Evolutionary conservation across 306 rosid genomes (phyloP), one percentile per base, ranked within the genome.

Genomic region (Pueraria montana): DNA sequence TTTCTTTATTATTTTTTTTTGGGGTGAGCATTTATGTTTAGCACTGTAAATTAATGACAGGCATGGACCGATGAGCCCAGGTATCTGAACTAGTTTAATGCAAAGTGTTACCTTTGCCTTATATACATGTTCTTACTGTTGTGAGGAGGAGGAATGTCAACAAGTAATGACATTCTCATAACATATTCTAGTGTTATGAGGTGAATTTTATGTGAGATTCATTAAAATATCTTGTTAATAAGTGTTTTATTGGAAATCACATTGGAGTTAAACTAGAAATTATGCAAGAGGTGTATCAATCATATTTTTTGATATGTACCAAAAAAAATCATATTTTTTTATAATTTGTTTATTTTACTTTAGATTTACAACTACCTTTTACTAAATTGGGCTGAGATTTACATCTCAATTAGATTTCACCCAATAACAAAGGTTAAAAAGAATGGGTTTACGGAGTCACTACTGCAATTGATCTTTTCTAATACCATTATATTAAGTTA

Each of bases 31-130:
- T 24, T 34, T 4, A 72, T 36, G 67, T 62, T 61, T 62, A 11
- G 26, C 21, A 11, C 20, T 81, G 84, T 81, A 62, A 62, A 68
- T 45, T 27, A 62, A 49, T 21, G 64, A 34, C 75, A 32, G 53
- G n/a, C 23, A 65, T 64, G 65, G 21, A 30, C 48, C 32, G 5
- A 53, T 53, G 68, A 53, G 58, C 45, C 18, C 76, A 6, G 56
- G 43, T 68, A 53, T 79, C 55, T 72, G 8, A 80, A 16, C 46
- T 56, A n/a, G 61, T 30, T 70, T n/a, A 71, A 38, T 71, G 40
- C 32, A 43, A 43, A 45, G 58, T 58, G 62, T 42, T 66, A 4
- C 24, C 45, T 56, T 24, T 59, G n/a, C 36, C 65, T 11, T 58
- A 26, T 61, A 27, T 27, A 38, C 21, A 6, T 27, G 40, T 30